phyloP scores from a whole-genome alignment of 2,329 filamentous ascomycete species.

The Calonectria pteridis region DNA sequence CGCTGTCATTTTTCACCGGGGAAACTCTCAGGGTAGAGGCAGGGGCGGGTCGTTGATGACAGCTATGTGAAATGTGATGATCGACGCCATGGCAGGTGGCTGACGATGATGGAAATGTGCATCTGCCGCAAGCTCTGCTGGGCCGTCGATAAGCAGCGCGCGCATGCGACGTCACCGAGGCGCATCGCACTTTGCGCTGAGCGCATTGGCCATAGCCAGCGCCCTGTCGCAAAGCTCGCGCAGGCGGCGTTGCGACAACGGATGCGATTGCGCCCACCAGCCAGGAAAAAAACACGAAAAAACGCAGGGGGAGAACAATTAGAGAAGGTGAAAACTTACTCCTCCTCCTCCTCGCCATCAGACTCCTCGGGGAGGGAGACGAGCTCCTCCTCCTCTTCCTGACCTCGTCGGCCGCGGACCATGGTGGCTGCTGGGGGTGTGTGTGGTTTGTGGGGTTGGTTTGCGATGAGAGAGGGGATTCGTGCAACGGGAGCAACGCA shows the following conservation, averaged over 20 bases:
- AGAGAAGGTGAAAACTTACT: slow-evolving; percentile 56
- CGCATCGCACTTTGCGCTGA: slow-evolving; percentile 27
- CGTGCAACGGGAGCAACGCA: slow-evolving; percentile 5
- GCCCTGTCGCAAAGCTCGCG: slow-evolving; percentile 29
- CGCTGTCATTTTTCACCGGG: slow-evolving; percentile 15
- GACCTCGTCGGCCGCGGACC: slow-evolving; percentile 28
- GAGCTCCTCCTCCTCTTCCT: slow-evolving; percentile 63
- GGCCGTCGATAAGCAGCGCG: slow-evolving; percentile 16
- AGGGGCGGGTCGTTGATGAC: slow-evolving; percentile 7
- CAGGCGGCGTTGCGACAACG: slow-evolving; percentile 18
- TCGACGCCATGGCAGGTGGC: not conserved
- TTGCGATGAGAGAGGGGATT: not conserved
- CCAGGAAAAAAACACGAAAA: slow-evolving; percentile 22
- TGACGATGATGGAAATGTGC: not conserved
- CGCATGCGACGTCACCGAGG: slow-evolving; percentile 36
- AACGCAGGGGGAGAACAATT: slow-evolving; percentile 3
- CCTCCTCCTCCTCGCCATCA: slow-evolving; percentile 66
- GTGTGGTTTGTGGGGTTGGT: not conserved
- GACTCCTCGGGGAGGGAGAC: slow-evolving; percentile 66
- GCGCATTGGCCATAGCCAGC: slow-evolving; percentile 33
- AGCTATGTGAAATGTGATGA: not conserved
- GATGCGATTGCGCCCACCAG: slow-evolving; percentile 27
- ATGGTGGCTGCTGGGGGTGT: slow-evolving; percentile 7
- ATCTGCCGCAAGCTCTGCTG: not conserved
- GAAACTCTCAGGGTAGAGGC: not conserved